Conservation (phyloP, 2,329 filamentous ascomycete genomes). For the Emergomyces orientalis region DNA sequence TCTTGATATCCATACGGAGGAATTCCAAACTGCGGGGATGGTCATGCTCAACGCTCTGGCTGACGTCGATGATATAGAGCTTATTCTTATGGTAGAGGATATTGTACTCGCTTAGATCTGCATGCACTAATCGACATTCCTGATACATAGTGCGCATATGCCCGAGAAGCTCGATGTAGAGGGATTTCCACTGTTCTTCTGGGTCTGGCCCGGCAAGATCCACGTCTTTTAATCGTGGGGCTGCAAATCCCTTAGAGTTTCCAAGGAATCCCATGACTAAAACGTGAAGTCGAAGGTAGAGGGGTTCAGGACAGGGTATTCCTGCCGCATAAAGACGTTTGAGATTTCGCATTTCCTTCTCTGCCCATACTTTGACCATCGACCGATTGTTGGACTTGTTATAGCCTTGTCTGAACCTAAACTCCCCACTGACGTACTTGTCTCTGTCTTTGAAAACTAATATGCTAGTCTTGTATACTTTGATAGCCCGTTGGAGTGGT, state of each 20-base stretch:
- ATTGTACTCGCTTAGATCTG: conserved; percentile 97
- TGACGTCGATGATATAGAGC: conserved; percentile 94
- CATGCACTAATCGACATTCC: conserved; percentile 82
- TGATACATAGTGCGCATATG: conserved; percentile 94
- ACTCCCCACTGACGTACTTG: conserved; percentile 90
- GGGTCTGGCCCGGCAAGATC: conserved; percentile 58
- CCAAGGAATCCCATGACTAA: conserved; percentile 92
- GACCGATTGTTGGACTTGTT: conserved; percentile 91
- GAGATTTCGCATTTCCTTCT: conserved; percentile 95
- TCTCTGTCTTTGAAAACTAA: conserved; percentile 96
- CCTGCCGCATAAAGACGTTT: conserved; percentile 72
- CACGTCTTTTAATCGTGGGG: conserved; percentile 82
- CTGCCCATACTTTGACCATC: conserved; percentile 98
- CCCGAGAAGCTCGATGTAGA: conserved; percentile 76
- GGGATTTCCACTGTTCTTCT: conserved; percentile 61
- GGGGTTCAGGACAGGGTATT: conserved; percentile 82
- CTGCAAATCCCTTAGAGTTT: conserved; percentile 75
- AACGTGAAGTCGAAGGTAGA: conserved; percentile 86
- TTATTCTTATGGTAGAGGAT: conserved; percentile 75
- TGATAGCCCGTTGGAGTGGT: conserved; percentile 73
- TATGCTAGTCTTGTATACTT: conserved; percentile 98
- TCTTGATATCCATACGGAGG: conserved; percentile 96
- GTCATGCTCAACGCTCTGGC: conserved; percentile 93
- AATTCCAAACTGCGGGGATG: conserved; percentile 90
- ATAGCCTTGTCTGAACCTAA: conserved; percentile 80